These are phyloP conservation scores for Peronospora tabacina DNA, from an alignment of 352 stramenopile species.

Conservation along the genomic window DNA sequence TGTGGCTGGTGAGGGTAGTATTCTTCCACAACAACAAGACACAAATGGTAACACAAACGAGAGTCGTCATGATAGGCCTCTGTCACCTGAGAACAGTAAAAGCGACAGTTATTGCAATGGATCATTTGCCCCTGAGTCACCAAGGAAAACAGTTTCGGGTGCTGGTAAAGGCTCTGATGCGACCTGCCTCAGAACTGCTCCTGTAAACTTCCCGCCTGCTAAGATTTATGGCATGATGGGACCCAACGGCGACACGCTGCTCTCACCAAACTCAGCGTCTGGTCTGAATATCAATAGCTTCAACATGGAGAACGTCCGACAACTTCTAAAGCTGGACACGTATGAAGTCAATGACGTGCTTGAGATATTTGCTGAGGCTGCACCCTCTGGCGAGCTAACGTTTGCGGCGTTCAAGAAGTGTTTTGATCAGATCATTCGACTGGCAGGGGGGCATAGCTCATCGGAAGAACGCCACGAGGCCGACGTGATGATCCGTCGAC, in stretches of 20 bases:
- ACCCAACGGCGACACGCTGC: slow-evolving; percentile 32
- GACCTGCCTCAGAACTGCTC: slow-evolving; percentile 9
- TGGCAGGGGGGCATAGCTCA: slow-evolving; percentile 61
- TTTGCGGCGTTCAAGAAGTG: slow-evolving; percentile 84
- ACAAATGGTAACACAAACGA: slow-evolving; percentile 15
- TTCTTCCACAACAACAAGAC: slow-evolving; percentile 16
- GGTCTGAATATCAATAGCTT: slow-evolving; percentile 59
- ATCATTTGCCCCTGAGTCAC: slow-evolving; percentile 19
- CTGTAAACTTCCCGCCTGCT: slow-evolving; percentile 30
- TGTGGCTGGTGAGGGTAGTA: slow-evolving; percentile 27
- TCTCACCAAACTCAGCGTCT: slow-evolving; percentile 41
- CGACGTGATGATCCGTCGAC: slow-evolving; percentile 69
- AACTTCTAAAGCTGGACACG: slow-evolving; percentile 74
- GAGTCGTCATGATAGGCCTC: slow-evolving; percentile 8
- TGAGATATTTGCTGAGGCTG: slow-evolving; percentile 81
- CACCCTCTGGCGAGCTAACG: slow-evolving; percentile 64
- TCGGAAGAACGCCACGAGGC: slow-evolving; percentile 65
- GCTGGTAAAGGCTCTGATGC: slow-evolving; percentile 10
- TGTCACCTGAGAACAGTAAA: slow-evolving; percentile 12
- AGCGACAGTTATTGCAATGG: slow-evolving; percentile 9
- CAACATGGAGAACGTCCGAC: slow-evolving; percentile 66
- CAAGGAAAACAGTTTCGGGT: slow-evolving; percentile 26
- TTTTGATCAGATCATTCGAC: slow-evolving; percentile 82
- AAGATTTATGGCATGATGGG: slow-evolving; percentile 37
- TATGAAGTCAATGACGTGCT: slow-evolving; percentile 86